phyloP scores from a whole-genome alignment of 73 alveolate genomes.

The Blepharisma japonicum region DNA sequence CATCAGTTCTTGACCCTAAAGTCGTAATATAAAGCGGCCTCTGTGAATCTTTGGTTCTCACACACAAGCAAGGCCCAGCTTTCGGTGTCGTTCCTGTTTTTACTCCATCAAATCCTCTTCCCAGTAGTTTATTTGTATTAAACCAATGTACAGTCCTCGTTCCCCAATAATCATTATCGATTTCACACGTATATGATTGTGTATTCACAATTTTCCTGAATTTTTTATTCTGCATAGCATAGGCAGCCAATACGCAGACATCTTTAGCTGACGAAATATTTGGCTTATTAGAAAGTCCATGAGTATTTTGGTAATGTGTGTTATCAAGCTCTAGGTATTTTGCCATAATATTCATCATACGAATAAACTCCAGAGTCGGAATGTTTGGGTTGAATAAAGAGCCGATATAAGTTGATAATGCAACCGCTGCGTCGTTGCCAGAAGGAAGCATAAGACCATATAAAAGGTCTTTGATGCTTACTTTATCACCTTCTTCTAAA shows the following conservation, averaged over 20 bases:
- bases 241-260: conserved; percentile 40
- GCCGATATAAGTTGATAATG: conserved; percentile 29
- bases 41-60: conserved; percentile 27
- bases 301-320: conserved; percentile 56
- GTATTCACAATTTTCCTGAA: conserved; percentile 51
- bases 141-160: conserved; percentile 45
- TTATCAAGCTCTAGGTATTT: conserved; percentile 31
- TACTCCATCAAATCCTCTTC: conserved; percentile 59
- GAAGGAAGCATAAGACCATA: conserved; percentile 76
- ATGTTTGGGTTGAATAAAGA: background rate
- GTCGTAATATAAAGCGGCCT: conserved; percentile 29
- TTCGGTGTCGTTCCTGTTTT: conserved; percentile 80
- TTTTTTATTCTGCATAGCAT: conserved; percentile 41
- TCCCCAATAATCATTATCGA: background rate
- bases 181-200: conserved; percentile 28
- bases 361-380: conserved; percentile 34
- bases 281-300: conserved; percentile 54
- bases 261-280: conserved; percentile 64
- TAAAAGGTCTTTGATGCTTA: conserved; percentile 48
- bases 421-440: conserved; percentile 78
- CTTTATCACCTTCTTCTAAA: conserved; percentile 42
- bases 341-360: conserved; percentile 51
- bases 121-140: conserved; percentile 70
- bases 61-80: conserved; percentile 84
- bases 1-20: conserved; percentile 38